Evolutionary conservation across 495 filamentous ascomycete genomes (phyloP).

Genomic region (Acidomyces sp.): DNA sequence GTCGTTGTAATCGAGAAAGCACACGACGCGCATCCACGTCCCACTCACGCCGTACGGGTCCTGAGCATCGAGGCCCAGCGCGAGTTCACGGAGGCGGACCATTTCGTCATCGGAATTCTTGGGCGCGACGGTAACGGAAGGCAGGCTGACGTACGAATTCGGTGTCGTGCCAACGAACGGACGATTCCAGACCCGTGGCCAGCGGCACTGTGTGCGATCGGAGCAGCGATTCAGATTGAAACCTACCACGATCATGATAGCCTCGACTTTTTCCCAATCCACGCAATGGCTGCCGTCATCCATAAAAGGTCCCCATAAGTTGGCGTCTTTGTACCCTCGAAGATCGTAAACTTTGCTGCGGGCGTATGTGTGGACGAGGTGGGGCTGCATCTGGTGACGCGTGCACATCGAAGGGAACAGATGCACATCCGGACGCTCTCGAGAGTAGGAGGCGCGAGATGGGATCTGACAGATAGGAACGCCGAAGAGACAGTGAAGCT

Average conservation of each 20-base stretch:
- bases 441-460: constrained; percentile 14
- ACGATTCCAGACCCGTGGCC: constrained; percentile 35
- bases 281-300: constrained; percentile 38
- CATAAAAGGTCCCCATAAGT: constrained; percentile 49
- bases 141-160: constrained; percentile 13
- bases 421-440: neutral
- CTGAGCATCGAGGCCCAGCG: constrained; percentile 29
- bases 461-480: constrained; percentile 30
- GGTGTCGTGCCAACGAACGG: constrained; percentile 42
- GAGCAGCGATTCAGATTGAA: constrained; percentile 39
- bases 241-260: constrained; percentile 46
- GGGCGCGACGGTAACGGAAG: neutral
- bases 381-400: constrained; percentile 5
- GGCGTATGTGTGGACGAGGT: constrained; percentile 39
- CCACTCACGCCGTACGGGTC: constrained; percentile 52
- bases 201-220: constrained; percentile 31
- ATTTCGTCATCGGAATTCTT: constrained; percentile 1
- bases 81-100: constrained; percentile 14
- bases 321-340: constrained; percentile 42
- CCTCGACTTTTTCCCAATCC: constrained; percentile 61
- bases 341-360: constrained; percentile 52
- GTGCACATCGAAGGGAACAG: constrained; percentile 9
- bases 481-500: constrained; percentile 50
- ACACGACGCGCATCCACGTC: constrained; percentile 46
- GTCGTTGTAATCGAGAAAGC: constrained; percentile 41